Percentiles rank a stretch among this genome's conserved stretches.
phyloP scores from a whole-genome alignment of 768 basidiomycete genomes.

The Collybiopsis luxurians region DNA sequence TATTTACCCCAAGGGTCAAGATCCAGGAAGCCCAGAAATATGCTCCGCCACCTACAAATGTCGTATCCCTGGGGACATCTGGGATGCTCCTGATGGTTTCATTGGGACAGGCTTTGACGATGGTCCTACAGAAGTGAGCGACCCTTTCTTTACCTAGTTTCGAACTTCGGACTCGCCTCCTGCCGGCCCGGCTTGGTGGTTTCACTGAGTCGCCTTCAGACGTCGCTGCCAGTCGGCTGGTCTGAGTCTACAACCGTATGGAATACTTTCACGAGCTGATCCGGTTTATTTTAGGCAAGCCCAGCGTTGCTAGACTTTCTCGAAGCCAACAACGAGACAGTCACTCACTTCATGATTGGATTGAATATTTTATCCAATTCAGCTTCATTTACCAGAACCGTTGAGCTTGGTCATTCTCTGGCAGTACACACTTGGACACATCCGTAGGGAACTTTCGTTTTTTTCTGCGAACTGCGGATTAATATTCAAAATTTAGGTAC shows the following conservation, averaged over 20 bases:
- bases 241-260: no score
- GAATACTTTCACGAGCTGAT: not conserved
- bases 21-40: conserved; percentile 47
- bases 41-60: conserved; percentile 82
- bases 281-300: conserved; percentile 30
- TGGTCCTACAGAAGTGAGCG: conserved; percentile 55
- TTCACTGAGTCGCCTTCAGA: no score
- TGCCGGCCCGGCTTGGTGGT: no score
- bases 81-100: conserved; percentile 72
- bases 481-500: no score
- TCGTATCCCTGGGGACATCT: conserved; percentile 55
- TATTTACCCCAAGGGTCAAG: conserved; percentile 41
- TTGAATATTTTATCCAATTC: conserved; percentile 64
- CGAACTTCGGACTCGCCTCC: no score
- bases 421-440: conserved; percentile 70
- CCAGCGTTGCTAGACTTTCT: conserved; percentile 63
- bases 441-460: no score
- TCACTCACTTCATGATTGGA: conserved; percentile 92
- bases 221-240: no score
- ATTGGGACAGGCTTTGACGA: conserved; percentile 74
- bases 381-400: conserved; percentile 51
- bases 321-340: conserved; percentile 55
- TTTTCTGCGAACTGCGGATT: no score
- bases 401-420: conserved; percentile 43
- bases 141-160: conserved; percentile 9